phyloP scores from a whole-genome alignment of 371 early-diverging fungal species.

The Haplosporangium sp. region DNA sequence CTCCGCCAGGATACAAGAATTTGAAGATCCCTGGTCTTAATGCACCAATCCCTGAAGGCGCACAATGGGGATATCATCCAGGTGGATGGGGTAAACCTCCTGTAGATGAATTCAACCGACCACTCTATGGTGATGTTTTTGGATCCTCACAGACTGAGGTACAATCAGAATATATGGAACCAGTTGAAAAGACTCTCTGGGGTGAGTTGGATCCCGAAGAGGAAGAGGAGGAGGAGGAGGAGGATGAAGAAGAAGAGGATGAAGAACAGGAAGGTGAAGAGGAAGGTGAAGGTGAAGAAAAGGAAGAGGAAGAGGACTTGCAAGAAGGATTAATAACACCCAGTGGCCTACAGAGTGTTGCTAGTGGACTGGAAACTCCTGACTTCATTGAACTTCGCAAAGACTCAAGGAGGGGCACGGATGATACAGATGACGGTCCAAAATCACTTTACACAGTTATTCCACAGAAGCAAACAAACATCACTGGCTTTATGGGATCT shows the following conservation, averaged over 20 bases:
- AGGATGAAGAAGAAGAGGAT: constrained; percentile 75
- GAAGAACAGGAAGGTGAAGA: constrained; percentile 69
- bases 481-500: constrained; percentile 94
- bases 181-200: constrained; percentile 81
- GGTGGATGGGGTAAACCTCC: constrained; percentile 99
- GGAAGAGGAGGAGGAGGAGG: constrained; percentile 71
- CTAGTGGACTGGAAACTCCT: constrained; percentile 92
- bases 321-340: constrained; percentile 87
- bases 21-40: constrained; percentile 96
- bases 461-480: constrained; percentile 80
- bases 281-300: constrained; percentile 66
- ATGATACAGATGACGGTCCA: constrained; percentile 66
- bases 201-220: constrained; percentile 85
- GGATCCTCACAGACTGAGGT: constrained; percentile 69
- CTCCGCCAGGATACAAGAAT: constrained; percentile 96
- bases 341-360: constrained; percentile 86
- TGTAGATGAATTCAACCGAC: constrained; percentile 94
- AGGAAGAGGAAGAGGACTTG: constrained; percentile 60
- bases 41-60: constrained; percentile 97
- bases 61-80: constrained; percentile 99
- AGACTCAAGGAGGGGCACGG: constrained; percentile 58
- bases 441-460: constrained; percentile 91
- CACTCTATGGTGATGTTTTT: constrained; percentile 97
- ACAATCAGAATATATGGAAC: constrained; percentile 67
- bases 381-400: constrained; percentile 94